Conservation (phyloP, 345 rosid genomes). For the Gossypium rotundifolium region DNA sequence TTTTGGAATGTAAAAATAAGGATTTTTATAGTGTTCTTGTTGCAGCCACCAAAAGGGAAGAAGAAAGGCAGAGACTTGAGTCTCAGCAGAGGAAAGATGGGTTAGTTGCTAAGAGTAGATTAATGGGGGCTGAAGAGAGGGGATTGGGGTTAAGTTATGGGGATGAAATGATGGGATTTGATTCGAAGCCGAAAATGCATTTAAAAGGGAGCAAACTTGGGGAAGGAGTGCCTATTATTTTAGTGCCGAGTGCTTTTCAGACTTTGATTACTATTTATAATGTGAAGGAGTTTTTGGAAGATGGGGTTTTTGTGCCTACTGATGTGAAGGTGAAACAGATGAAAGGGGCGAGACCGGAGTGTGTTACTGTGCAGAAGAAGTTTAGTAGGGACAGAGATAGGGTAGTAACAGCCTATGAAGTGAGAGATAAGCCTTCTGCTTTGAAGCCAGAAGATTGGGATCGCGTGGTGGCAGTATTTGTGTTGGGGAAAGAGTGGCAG, state of each 20-base stretch:
- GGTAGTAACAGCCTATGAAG: slow-evolving; percentile 89
- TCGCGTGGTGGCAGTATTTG: slow-evolving; percentile 81
- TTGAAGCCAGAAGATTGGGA: slow-evolving; percentile 91
- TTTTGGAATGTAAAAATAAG: slow-evolving; percentile 62
- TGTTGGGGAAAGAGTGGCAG: slow-evolving; percentile 97
- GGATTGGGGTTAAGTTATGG: slow-evolving; percentile 54
- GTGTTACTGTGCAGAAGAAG: slow-evolving; percentile 95
- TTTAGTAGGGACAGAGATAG: slow-evolving; percentile 82
- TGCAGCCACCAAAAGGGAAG: slow-evolving; percentile 72
- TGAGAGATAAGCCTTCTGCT: slow-evolving; percentile 84
- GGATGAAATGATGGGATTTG: slow-evolving; percentile 54
- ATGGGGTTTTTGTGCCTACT: slow-evolving; percentile 75
- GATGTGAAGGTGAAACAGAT: slow-evolving; percentile 86
- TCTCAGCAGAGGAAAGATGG: slow-evolving; percentile 95
- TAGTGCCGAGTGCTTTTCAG: slow-evolving; percentile 92
- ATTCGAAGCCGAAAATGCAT: slow-evolving; percentile 58
- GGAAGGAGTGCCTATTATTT: slow-evolving; percentile 88
- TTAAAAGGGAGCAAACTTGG: slow-evolving; percentile 76
- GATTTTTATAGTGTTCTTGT: slow-evolving; percentile 78
- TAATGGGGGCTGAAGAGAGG: slow-evolving; percentile 83
- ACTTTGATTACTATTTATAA: slow-evolving; percentile 84
- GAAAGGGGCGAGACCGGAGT: slow-evolving; percentile 82
- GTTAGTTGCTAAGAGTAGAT: slow-evolving; percentile 76
- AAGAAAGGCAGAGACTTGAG: slow-evolving; percentile 85
- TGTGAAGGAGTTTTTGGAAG: slow-evolving; percentile 91